These are phyloP conservation scores for Yarrowia yakushimensis DNA, from an alignment of 805 yeast species.

Conservation along the genomic window DNA sequence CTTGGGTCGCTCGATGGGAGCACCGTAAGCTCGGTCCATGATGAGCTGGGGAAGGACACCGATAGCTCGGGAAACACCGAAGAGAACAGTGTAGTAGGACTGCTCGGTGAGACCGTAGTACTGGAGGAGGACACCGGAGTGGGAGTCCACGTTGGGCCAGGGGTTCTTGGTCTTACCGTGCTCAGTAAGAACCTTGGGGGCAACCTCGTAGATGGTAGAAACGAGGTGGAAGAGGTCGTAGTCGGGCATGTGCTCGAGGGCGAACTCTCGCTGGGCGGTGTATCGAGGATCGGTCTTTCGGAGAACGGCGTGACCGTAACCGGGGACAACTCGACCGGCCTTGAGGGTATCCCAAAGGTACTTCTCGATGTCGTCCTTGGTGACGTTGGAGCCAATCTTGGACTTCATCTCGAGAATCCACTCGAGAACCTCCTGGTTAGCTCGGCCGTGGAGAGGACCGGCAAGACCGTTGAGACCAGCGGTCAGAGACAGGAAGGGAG, in stretches of 20 bases:
- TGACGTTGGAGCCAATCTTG: conserved; percentile 36
- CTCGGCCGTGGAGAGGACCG: conserved; percentile 83
- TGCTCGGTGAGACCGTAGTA: conserved; percentile 75
- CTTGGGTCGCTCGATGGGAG: conserved; percentile 82
- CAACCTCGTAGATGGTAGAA: conserved; percentile 60
- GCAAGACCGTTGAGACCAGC: conserved; percentile 83
- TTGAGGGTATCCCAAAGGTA: conserved; percentile 70
- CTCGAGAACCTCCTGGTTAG: conserved; percentile 79
- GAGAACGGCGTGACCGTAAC: conserved; percentile 85
- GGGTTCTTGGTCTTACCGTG: conserved; percentile 88
- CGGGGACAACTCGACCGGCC: conserved; percentile 77
- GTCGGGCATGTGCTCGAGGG: conserved; percentile 52
- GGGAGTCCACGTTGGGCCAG: conserved; percentile 79
- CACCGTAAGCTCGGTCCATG: conserved; percentile 71
- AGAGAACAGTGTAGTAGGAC: conserved; percentile 72
- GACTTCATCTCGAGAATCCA: conserved; percentile 62
- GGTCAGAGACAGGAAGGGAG: conserved; percentile 69
- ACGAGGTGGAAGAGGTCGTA: conserved; percentile 67
- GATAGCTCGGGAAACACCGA: conserved; percentile 77
- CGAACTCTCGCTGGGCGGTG: conserved; percentile 69
- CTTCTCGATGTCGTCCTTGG: conserved; percentile 54
- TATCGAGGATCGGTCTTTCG: conserved; percentile 81
- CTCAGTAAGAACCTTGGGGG: conserved; percentile 68
- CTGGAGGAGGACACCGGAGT: conserved; percentile 72
- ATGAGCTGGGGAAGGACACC: conserved; percentile 78